Base-by-base conservation (phyloP, 331 rosid genomes). In the Pyracantha coccinea region DNA sequence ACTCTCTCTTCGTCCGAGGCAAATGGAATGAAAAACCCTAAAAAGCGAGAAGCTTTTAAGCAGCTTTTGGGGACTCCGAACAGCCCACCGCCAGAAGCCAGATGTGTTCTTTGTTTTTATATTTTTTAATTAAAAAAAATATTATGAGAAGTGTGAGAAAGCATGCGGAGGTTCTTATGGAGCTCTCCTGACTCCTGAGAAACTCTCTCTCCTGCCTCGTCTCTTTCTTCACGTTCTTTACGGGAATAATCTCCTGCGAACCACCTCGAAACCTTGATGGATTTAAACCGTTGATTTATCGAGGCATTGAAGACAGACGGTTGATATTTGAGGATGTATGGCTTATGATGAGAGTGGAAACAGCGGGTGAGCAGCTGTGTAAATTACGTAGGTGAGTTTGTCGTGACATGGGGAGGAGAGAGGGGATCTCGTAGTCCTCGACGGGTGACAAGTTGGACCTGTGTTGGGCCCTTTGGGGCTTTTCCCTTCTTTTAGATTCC, bases 131-230 rank as follows among this genome's bases (percentile, higher is more conserved):
- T 17, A 16, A 50, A 50, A 16, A 38, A 50, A 50, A 27, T n/a
- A n/a, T n/a, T 35, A 38, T 38, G 45, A 38, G 45, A 38, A 38
- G 4, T 3, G 45, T 50, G 55, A 68, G 65, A 70, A 68, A 25
- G 65, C 2, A 10, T 79, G 85, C 97, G 94, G 94, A 84, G 81
- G 53, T 85, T 85, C 80, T 80, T 76, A 89, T 45, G 89, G 74
- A 52, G 9, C 77, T 50, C 31, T 12, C 59, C 59, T 17, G 33
- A n/a, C n/a, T n/a, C n/a, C n/a, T n/a, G 28, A 38, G 45, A 45
- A 16, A 58, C 31, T 7, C 66, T 25, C 66, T 59, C 65, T 60
- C 65, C 24, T 47, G 54, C 8, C 9, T 11, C 25, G 27, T 20
- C 3, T 55, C 33, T 68, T 57, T 15, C 66, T 60, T 16, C 54